Base-by-base conservation (phyloP, 2,329 filamentous ascomycete species). In the Biscogniauxia mediterranea region DNA sequence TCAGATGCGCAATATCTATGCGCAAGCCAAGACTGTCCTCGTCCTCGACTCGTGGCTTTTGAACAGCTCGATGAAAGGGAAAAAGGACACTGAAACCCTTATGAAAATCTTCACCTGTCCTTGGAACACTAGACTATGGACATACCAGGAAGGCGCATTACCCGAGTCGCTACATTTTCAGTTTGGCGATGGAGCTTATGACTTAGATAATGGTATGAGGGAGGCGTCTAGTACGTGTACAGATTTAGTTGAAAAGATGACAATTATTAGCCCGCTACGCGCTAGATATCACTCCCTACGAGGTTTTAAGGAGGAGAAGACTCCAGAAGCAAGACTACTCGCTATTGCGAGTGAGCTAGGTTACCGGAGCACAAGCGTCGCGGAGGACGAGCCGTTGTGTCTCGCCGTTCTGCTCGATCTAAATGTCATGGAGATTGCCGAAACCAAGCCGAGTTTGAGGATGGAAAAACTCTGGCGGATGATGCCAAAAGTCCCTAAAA, bases 61-160 rank as follows among this genome's bases (percentile, higher is more conserved):
- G 9, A 42, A 42, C 38, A 42, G 13, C 38, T 13, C 38, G 15
- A 8, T 52, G 26, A 42, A 25, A 55, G 54, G 21, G 26, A 55
- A 55, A 46, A 42, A 6, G 3, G 9, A 57, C 17, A 32, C 21
- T 11, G 55, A 57, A 21, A 17, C 6, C 17, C 19, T 57, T n/a
- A 57, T 32, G 20, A 25, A 52, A 17, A 57, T 57, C 4, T 57
- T 57, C 55, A 28, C 9, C 38, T 57, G 55, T 23, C 25, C 55
- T 32, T 57, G 55, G 46, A 57, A 52, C 28, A 51, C 20, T 23
- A 11, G 55, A n/a, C 26, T 57, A 28, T 52, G 55, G 55, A 57
- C 55, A 19, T 57, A 57, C 23, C 55, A 57, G 55, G 46, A 57
- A 32, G 55, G 55, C 9, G 46, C 55, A 20, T 52, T 57, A 25